Evolutionary conservation across 2,329 filamentous ascomycete genomes (phyloP).

Genomic region (Tolypocladium album): DNA sequence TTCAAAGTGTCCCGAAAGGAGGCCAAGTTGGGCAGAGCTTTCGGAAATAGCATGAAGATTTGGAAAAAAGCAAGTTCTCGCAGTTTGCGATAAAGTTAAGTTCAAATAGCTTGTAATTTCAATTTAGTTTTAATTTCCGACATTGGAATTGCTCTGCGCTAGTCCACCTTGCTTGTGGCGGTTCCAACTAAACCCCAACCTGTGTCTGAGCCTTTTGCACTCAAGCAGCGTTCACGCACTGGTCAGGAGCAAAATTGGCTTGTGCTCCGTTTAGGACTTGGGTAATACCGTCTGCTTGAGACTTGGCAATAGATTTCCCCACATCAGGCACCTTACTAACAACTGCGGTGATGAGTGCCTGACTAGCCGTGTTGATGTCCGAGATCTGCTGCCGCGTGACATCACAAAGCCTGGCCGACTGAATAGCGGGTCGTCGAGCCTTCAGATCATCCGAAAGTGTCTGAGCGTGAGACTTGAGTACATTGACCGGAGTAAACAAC

Average conservation of each 20-base stretch:
- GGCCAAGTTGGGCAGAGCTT: no score
- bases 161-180: no score
- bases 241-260: background rate
- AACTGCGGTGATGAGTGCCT: background rate
- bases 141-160: no score
- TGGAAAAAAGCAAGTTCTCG: no score
- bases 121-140: no score
- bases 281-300: background rate
- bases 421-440: background rate
- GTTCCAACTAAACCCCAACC: no score
- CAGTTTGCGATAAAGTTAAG: no score
- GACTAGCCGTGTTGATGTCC: background rate
- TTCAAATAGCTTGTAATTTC: no score
- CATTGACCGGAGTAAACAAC: background rate
- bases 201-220: background rate
- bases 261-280: background rate
- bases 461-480: slow-evolving; percentile 1
- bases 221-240: background rate
- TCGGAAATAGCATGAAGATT: no score
- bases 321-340: background rate
- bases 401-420: background rate
- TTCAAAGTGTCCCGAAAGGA: no score
- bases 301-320: background rate
- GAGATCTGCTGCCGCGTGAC: background rate
- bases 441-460: background rate